These are phyloP conservation scores for Jatropha curcas DNA, from an alignment of 345 rosid species.

Conservation along the genomic window DNA sequence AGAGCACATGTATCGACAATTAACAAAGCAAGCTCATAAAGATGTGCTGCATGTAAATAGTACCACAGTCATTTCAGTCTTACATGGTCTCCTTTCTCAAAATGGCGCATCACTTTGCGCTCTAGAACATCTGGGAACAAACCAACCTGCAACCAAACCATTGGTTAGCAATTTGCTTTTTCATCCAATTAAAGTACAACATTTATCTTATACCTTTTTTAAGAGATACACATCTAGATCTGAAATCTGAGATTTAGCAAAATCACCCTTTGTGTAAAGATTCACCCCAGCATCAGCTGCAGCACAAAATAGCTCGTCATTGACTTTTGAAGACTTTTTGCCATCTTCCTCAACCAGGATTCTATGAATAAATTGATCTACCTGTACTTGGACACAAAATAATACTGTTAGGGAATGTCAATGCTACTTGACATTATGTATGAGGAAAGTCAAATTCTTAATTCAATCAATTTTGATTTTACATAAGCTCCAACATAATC, in stretches of 20 bases:
- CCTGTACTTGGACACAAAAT: conserved; percentile 14
- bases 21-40: conserved; percentile 21
- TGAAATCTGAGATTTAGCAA: conserved; percentile 22
- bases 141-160: conserved; percentile 20
- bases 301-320: conserved; percentile 19
- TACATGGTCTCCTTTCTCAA: conserved; percentile 31
- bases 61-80: conserved; percentile 9
- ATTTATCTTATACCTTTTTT: conserved; percentile 19
- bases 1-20: conserved; percentile 9
- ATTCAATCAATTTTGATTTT: background rate
- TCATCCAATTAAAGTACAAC: conserved; percentile 2
- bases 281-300: conserved; percentile 18
- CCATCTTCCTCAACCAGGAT: conserved; percentile 32
- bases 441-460: background rate
- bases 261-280: conserved; percentile 25
- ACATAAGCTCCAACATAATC: background rate
- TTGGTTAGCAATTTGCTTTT: conserved; percentile 4
- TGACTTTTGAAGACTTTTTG: conserved; percentile 7
- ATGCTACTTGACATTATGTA: background rate
- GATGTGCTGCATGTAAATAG: conserved; percentile 1
- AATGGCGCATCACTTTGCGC: conserved; percentile 21
- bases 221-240: conserved; percentile 27
- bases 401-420: background rate
- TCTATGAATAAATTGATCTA: conserved; percentile 30
- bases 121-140: conserved; percentile 32